Evolutionary conservation across 1,284 basidiomycete genomes (phyloP).

Genomic region (Phlebopus sp.): DNA sequence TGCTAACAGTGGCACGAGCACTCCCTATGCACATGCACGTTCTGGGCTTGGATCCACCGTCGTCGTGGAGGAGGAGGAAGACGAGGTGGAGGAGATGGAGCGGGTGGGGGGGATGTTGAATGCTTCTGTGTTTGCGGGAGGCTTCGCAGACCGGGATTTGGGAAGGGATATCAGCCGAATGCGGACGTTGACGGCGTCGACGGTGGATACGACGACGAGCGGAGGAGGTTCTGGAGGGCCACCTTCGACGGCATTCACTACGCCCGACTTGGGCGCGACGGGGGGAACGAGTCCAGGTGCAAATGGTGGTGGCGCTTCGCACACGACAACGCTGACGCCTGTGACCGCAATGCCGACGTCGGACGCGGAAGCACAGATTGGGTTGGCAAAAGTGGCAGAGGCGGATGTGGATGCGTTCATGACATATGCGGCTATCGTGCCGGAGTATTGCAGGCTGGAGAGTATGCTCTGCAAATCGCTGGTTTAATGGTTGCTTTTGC

Average conservation of each 20-base stretch:
- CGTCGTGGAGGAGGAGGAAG: slow-evolving; percentile 73
- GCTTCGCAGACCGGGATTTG: slow-evolving; percentile 37
- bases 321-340: slow-evolving; percentile 58
- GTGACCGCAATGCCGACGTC: slow-evolving; percentile 66
- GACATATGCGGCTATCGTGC: slow-evolving; percentile 80
- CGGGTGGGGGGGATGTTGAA: slow-evolving; percentile 25
- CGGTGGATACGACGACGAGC: slow-evolving; percentile 43
- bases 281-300: slow-evolving; percentile 25
- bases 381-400: slow-evolving; percentile 76
- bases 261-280: slow-evolving; percentile 51
- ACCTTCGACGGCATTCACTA: slow-evolving; percentile 60
- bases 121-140: slow-evolving; percentile 33
- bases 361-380: slow-evolving; percentile 69
- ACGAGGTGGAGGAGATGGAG: slow-evolving; percentile 59
- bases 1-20: slow-evolving; percentile 53
- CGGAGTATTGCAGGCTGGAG: slow-evolving; percentile 75
- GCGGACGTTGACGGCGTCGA: slow-evolving; percentile 50
- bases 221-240: slow-evolving; percentile 25
- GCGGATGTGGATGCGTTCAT: slow-evolving; percentile 79
- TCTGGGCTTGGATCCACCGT: slow-evolving; percentile 59
- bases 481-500: slow-evolving; percentile 35
- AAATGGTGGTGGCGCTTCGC: slow-evolving; percentile 18
- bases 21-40: slow-evolving; percentile 52
- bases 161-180: slow-evolving; percentile 34
- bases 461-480: slow-evolving; percentile 66